Evolutionary conservation across 2,329 filamentous ascomycete genomes (phyloP).

Genomic region (Pseudonectria foliicola): DNA sequence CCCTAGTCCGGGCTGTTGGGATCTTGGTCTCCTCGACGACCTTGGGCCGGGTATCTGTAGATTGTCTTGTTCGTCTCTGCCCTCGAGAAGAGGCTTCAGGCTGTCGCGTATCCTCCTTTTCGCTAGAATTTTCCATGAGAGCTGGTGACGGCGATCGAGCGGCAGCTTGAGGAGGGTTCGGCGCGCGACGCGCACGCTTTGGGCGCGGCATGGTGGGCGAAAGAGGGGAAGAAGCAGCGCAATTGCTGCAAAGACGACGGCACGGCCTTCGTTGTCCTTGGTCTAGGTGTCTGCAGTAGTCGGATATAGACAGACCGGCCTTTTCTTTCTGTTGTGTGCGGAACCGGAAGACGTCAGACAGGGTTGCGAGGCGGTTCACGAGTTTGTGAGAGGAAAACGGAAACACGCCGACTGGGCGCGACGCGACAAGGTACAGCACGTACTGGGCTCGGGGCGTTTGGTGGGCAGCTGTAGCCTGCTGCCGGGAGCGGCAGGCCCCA

Average conservation of each 20-base stretch:
- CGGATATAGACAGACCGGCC: too few relatives aligned
- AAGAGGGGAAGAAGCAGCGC: neutral
- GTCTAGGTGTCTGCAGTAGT: too few relatives aligned
- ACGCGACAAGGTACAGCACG: slow-evolving; percentile 19
- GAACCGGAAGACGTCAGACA: too few relatives aligned
- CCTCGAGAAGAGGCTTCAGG: slow-evolving; percentile 15
- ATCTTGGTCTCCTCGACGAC: slow-evolving; percentile 19
- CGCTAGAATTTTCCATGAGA: slow-evolving; percentile 5
- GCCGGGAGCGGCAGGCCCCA: slow-evolving; percentile 6
- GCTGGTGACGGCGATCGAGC: slow-evolving; percentile 13
- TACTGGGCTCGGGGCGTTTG: too few relatives aligned
- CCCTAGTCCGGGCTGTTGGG: slow-evolving; percentile 14
- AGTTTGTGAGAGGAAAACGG: too few relatives aligned
- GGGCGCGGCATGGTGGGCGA: slow-evolving; percentile 22
- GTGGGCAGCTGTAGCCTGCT: too few relatives aligned
- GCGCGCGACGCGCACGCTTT: slow-evolving; percentile 22
- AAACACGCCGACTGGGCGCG: slow-evolving; percentile 13
- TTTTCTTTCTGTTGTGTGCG: too few relatives aligned
- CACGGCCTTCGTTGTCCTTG: too few relatives aligned
- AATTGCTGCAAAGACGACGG: too few relatives aligned
- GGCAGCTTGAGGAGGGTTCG: slow-evolving; percentile 14
- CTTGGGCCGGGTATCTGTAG: slow-evolving; percentile 13
- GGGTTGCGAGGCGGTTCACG: too few relatives aligned
- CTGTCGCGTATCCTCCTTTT: slow-evolving; percentile 9
- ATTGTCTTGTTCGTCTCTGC: slow-evolving; percentile 18